These are phyloP conservation scores for Mimosa bimucronata DNA, from an alignment of 306 rosid genomes.

Conservation along the genomic window DNA sequence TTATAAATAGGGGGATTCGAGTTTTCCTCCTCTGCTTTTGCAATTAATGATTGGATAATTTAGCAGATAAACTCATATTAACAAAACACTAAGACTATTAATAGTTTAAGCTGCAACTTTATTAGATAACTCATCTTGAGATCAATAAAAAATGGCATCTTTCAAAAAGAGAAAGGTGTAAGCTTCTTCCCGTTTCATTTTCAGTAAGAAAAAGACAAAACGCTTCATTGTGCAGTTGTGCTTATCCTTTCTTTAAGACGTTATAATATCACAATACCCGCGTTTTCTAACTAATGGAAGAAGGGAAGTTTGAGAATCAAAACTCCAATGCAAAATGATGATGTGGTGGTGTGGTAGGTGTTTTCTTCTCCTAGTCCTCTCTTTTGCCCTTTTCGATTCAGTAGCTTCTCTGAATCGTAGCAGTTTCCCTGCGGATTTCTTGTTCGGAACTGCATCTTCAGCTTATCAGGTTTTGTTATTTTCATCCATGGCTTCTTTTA, in stretches of 20 bases:
- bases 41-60: too few relatives aligned
- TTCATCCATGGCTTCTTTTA: background rate
- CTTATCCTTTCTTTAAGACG: background rate
- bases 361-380: constrained; percentile 31
- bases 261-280: background rate
- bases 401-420: constrained; percentile 48
- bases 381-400: constrained; percentile 23
- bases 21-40: too few relatives aligned
- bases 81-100: too few relatives aligned
- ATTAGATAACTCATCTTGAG: background rate
- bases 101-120: background rate
- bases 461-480: constrained; percentile 62
- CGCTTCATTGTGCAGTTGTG: too few relatives aligned
- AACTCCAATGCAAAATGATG: constrained; percentile 32
- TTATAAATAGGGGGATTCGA: too few relatives aligned
- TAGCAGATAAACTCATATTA: too few relatives aligned
- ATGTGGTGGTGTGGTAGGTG: constrained; percentile 32
- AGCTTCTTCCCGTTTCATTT: background rate
- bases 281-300: background rate
- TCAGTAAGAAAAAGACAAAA: constrained; percentile 12
- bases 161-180: background rate
- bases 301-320: constrained; percentile 12
- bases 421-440: constrained; percentile 55
- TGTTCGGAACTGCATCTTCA: constrained; percentile 61
- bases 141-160: background rate